Evolutionary conservation across 805 yeast species (phyloP), one percentile per base, ranked within the genome.

Genomic region (Zygoascus tannicola): DNA sequence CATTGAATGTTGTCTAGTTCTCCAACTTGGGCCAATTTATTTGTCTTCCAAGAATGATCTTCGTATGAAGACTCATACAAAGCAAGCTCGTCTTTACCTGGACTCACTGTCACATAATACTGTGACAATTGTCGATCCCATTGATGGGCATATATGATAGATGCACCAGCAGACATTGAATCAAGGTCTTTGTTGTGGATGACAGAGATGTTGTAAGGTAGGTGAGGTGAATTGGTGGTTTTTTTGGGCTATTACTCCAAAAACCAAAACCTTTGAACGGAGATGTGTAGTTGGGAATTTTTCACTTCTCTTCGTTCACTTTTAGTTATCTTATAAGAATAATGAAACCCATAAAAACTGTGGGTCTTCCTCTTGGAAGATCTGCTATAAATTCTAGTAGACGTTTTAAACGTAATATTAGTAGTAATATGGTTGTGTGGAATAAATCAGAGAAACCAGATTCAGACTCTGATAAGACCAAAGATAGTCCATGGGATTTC

Each of bases 31-130:
- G 35, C 22, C 23, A 42, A 30, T 30, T 69, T 39, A 62, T 63
- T n/a, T 76, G 53, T 51, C 74, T 79, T 18, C 65, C 55, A 22
- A 16, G 22, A 26, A 16, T 40, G 38, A 22, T 23, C 50, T 12
- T 45, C 46, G 44, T 47, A 38, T 4, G 22, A 32, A 3, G 53
- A 48, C 26, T 67, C 66, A 49, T 72, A 65, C 8, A 84, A 68
- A 0, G 81, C 65, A 2, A 85, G 80, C 52, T 82, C 90, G 57
- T 87, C 95, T 2, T 94, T 80, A 22, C 84, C 71, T 1, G 94
- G 92, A 50, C 77, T 81, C 4, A 81, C 80, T 0, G 84, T 79
- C 10, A 84, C 61, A 53, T 76, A 80, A 40, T 70, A 72, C 55
- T 80, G 84, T 36, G 69, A 72, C 36, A 62, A 62, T 4, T 71